Evolutionary conservation across 306 rosid genomes (phyloP), one percentile per base, ranked within the genome.

Genomic region (Trifolium repens): DNA sequence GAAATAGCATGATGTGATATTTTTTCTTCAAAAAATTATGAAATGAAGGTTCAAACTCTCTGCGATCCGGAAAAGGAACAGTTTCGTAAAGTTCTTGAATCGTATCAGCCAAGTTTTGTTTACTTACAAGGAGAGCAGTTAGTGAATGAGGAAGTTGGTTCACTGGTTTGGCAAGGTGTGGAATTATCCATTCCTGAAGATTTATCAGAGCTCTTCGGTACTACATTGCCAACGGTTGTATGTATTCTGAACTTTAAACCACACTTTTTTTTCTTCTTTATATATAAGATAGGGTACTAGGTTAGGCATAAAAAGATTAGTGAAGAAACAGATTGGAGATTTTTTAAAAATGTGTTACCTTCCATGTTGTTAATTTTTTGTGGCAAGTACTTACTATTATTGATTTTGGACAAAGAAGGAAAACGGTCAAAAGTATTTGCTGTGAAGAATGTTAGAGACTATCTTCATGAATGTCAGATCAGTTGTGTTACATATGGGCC

Each of bases 41-140:
- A 9, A 78, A 72, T 86, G 89, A 85, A 96, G 99, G 96, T 96
- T 65, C 96, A 87, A 77, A 87, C 87, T 81, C 87, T 96, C 8
- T 69, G 72, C 46, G 86, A 87, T 76, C 99, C 99, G 8, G 91
- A 88, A 60, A 89, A 83, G 84, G 96, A 89, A 22, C 90, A 90
- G 82, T 89, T 96, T 55, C 44, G 83, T 55, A 88, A 83, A 80
- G 76, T 76, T 76, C 81, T 92, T 26, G 98, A 92, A 54, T 81
- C 94, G 2, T 89, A 67, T 74, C 90, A 89, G 75, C 99, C 99
- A 1, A 88, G 85, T 79, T 77, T 96, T 68, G 92, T 92, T 44
- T 96, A 90, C 84, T 87, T 96, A 63, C 98, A 88, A 88, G 99
- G 99, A 74, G 91, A 90, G 65, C 90, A 83, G 85, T 88, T 92